Evolutionary conservation across 2,329 filamentous ascomycete species (phyloP).

Genomic region (Orbilia oligospora): DNA sequence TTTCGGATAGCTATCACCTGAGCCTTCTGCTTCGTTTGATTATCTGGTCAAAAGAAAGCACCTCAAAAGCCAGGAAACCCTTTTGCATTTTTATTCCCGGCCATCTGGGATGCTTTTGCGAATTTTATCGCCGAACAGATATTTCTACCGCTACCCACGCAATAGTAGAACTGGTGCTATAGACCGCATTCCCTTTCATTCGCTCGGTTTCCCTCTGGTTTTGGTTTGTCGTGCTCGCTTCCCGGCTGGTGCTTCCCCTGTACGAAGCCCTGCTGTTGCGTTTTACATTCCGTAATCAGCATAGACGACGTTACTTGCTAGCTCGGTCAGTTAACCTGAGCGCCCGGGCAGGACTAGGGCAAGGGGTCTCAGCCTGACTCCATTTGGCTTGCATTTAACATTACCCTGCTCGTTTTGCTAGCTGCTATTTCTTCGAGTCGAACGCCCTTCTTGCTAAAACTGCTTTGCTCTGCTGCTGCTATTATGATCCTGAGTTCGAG

Average conservation of each 20-base stretch:
- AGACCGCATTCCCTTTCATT: slow-evolving; percentile 27
- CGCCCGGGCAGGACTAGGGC: slow-evolving; percentile 29
- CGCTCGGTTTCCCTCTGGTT: neutral
- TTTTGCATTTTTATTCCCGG: slow-evolving; percentile 46
- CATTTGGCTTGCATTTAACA: slow-evolving; percentile 54
- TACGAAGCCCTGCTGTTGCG: slow-evolving; percentile 53
- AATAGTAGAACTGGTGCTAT: slow-evolving; percentile 49
- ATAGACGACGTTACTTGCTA: slow-evolving; percentile 58
- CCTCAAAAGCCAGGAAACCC: slow-evolving; percentile 18
- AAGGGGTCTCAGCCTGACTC: slow-evolving; percentile 50
- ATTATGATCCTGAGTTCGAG: slow-evolving; percentile 33
- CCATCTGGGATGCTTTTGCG: slow-evolving; percentile 43
- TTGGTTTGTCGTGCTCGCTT: slow-evolving; percentile 43
- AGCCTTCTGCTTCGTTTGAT: slow-evolving; percentile 17
- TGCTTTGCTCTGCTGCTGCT: too few relatives aligned
- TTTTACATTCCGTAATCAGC: slow-evolving; percentile 61
- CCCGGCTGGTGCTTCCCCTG: slow-evolving; percentile 54
- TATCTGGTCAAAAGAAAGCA: slow-evolving; percentile 30
- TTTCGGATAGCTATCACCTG: slow-evolving; percentile 20
- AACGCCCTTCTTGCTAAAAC: slow-evolving; percentile 25
- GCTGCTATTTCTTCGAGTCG: slow-evolving; percentile 37
- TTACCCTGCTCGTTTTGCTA: slow-evolving; percentile 44
- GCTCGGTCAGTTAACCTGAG: slow-evolving; percentile 43
- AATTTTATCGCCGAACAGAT: slow-evolving; percentile 59
- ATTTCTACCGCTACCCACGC: slow-evolving; percentile 22